A percentile compares a stretch with the other conserved stretches of the same genome.
phyloP scores from a whole-genome alignment of 2,329 filamentous ascomycete genomes.

The Fusarium algeriense region DNA sequence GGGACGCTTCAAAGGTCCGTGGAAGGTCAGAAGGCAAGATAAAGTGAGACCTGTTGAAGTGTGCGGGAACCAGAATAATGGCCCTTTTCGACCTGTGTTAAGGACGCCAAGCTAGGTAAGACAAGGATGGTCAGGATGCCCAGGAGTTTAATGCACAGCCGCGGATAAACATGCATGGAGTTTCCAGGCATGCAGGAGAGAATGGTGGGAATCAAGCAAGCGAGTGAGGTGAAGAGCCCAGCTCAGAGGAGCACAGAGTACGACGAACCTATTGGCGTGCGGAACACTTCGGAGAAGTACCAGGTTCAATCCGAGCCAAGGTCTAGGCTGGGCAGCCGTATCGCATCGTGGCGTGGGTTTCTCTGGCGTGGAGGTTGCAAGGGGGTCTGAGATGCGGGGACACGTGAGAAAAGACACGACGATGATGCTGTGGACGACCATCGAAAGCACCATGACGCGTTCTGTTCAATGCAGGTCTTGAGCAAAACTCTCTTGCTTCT shows the following conservation, averaged over 20 bases:
- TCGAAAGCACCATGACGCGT: conserved; percentile 44
- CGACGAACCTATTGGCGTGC: conserved; percentile 18
- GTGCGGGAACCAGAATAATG: conserved; percentile 37
- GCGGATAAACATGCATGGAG: conserved; percentile 46
- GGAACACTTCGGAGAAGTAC: conserved; percentile 36
- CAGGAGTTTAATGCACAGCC: conserved; percentile 45
- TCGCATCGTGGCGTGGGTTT: conserved; percentile 43
- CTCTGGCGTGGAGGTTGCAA: conserved; percentile 44
- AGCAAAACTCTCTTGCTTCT: conserved; percentile 28
- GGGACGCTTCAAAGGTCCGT: conserved; percentile 26
- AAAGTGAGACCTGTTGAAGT: conserved; percentile 33
- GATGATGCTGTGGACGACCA: conserved; percentile 42
- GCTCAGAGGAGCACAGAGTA: conserved; percentile 34
- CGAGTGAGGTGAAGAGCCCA: conserved; percentile 18
- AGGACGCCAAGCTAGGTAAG: conserved; percentile 40
- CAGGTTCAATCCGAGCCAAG: conserved; percentile 39
- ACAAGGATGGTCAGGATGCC: conserved; percentile 45
- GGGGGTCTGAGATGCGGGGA: conserved; percentile 46
- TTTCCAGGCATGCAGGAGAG: conserved; percentile 39
- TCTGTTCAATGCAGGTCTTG: conserved; percentile 21
- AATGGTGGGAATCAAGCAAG: conserved; percentile 42
- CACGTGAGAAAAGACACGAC: conserved; percentile 43
- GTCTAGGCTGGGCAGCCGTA: conserved; percentile 40
- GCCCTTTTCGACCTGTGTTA: conserved; percentile 34
- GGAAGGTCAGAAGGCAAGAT: conserved; percentile 33